Evolutionary conservation across 164 flowering plant species (phyloP), one percentile per base, ranked within the genome.

Genomic region (Piper betle): DNA sequence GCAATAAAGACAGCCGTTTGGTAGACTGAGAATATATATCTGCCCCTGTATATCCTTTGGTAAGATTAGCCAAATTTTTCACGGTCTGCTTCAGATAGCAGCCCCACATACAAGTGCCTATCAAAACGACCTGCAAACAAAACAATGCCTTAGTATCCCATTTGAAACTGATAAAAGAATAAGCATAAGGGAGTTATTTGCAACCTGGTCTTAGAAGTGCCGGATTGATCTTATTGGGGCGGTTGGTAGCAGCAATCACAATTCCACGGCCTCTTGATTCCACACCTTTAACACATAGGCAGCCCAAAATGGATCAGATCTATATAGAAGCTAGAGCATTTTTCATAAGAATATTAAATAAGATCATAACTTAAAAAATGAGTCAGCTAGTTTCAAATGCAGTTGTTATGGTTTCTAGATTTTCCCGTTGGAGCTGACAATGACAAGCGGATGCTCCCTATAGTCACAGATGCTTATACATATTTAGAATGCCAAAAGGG

Each of bases 201-300:
- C 13, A 46, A 89, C 99, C 99, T 75, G 96, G 93, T 76, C 99
- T 78, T 52, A 94, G 69, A 66, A 94, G 88, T 62, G 99, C 99
- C 18, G 84, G 75, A 72, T 94, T 97, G 62, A 94, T 91, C 73
- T 88, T 88, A 81, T 94, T 97, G 39, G 97, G 96, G 40, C 99
- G 81, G 74, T 94, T 94, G 63, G 99, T 94, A 53, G 99, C 99
- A 64, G 97, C 99, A 78, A 94, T 85, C 54, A 94, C 91, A 61
- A 86, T 87, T 50, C 91, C 99, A 81, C 77, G 70, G 67, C 77
- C 88, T 78, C 96, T 86, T 75, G 82, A 77, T 53, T 85, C 88
- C 82, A 94, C 73, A 64, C 99, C 99, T 94, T 66, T 18, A 71
- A 39, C 15, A 46, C 12, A 15, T 46, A 10, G 50, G 15, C 10